Conservation (phyloP, 345 rosid species). For the Isatis tinctoria region DNA sequence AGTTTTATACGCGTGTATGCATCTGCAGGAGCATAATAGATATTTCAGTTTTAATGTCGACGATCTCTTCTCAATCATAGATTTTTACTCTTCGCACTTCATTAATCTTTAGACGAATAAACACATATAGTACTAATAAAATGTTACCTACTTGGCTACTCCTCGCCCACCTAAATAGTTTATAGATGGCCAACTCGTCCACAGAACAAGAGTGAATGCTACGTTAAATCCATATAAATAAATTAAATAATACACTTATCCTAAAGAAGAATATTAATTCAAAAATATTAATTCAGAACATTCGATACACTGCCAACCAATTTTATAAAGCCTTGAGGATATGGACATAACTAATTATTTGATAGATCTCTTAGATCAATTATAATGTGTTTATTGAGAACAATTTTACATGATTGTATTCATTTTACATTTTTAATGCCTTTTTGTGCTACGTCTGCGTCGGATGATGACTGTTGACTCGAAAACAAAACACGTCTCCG, state of each 20-base stretch:
- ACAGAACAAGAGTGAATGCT: not conserved
- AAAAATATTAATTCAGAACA: not conserved
- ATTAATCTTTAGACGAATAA: not conserved
- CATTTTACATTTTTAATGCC: not conserved
- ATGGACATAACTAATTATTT: not conserved
- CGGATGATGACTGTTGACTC: slow-evolving; percentile 26
- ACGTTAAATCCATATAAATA: not conserved
- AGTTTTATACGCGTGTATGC: not conserved
- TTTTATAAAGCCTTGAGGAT: not conserved
- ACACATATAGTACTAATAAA: not conserved
- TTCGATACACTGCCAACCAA: not conserved
- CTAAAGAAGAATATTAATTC: not conserved
- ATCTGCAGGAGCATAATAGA: not conserved
- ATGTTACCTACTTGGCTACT: not conserved
- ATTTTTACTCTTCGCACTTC: not conserved
- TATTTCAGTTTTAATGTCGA: not conserved
- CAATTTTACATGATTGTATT: not conserved
- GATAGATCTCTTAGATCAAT: not conserved
- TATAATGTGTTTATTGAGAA: not conserved
- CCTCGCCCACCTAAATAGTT: not conserved
- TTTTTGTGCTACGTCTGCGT: slow-evolving; percentile 21
- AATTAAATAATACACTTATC: not conserved
- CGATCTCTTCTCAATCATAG: not conserved
- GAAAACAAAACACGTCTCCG: slow-evolving; percentile 22
- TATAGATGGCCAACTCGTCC: slow-evolving; percentile 13